These are phyloP conservation scores for Lathyrus tuberosus DNA, from an alignment of 306 rosid genomes.

Conservation along the genomic window DNA sequence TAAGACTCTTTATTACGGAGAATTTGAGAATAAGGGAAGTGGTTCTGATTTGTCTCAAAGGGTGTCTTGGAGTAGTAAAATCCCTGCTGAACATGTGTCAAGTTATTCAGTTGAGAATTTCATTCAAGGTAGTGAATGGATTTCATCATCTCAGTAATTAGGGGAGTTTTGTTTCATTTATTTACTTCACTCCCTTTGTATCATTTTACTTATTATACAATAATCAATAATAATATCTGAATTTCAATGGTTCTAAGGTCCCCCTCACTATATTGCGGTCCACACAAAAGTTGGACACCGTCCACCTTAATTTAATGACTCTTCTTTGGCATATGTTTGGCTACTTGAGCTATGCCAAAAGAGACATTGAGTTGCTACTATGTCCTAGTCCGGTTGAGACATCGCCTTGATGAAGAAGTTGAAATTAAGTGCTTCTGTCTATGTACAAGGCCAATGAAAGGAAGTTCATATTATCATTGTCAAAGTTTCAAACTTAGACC, in stretches of 20 bases:
- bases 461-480: not conserved
- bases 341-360: slow-evolving; percentile 16
- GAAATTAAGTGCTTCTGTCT: not conserved
- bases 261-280: too few relatives aligned
- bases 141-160: slow-evolving; percentile 38
- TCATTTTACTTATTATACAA: not conserved
- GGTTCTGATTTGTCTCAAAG: slow-evolving; percentile 57
- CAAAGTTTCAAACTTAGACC: not conserved
- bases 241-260: too few relatives aligned
- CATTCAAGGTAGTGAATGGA: slow-evolving; percentile 87
- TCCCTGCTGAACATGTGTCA: slow-evolving; percentile 56
- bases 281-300: not conserved
- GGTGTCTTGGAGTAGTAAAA: slow-evolving; percentile 64
- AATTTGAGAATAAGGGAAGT: slow-evolving; percentile 55
- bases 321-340: not conserved
- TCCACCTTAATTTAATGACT: not conserved
- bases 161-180: not conserved
- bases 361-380: slow-evolving; percentile 22
- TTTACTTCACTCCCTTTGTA: slow-evolving; percentile 14
- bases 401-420: not conserved
- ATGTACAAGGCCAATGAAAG: not conserved
- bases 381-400: slow-evolving; percentile 21
- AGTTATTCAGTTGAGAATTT: slow-evolving; percentile 68
- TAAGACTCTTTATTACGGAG: slow-evolving; percentile 80
- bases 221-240: not conserved